Percentiles rank a stretch among this genome's conserved stretches.
These are phyloP conservation scores for Blastocystis sp. DNA, from an alignment of 352 stramenopile species.

Conservation along the genomic window DNA sequence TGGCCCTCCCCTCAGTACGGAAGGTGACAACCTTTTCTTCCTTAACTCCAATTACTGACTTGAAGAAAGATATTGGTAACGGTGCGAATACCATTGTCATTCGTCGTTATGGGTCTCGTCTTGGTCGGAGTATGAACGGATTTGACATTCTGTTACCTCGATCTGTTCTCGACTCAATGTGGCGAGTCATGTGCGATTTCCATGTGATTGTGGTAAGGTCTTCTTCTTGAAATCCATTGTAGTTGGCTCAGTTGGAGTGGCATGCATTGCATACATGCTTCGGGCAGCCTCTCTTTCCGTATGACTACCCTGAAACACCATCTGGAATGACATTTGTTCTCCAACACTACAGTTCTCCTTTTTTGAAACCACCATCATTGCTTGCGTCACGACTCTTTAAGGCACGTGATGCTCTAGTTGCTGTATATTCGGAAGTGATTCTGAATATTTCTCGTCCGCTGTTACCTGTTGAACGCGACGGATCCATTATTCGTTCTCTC, in stretches of 20 bases:
- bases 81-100: neutral
- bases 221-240: neutral
- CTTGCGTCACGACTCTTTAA: neutral
- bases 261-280: constrained; percentile 21
- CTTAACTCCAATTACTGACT: neutral
- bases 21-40: neutral
- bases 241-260: constrained; percentile 17
- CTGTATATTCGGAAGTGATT: neutral
- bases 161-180: neutral
- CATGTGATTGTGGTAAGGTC: neutral
- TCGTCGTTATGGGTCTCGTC: neutral
- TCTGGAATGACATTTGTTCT: neutral
- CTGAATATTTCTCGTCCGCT: neutral
- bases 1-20: neutral
- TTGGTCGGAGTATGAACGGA: neutral
- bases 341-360: neutral
- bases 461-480: neutral
- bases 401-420: neutral
- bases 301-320: constrained; percentile 33
- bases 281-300: constrained; percentile 22
- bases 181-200: neutral
- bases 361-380: neutral
- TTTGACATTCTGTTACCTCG: constrained; percentile 11
- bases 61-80: neutral
- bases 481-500: neutral